A percentile compares a stretch with the other conserved stretches of the same genome.
phyloP scores from a whole-genome alignment of 148 eudicot genomes.

The Cornus florida region DNA sequence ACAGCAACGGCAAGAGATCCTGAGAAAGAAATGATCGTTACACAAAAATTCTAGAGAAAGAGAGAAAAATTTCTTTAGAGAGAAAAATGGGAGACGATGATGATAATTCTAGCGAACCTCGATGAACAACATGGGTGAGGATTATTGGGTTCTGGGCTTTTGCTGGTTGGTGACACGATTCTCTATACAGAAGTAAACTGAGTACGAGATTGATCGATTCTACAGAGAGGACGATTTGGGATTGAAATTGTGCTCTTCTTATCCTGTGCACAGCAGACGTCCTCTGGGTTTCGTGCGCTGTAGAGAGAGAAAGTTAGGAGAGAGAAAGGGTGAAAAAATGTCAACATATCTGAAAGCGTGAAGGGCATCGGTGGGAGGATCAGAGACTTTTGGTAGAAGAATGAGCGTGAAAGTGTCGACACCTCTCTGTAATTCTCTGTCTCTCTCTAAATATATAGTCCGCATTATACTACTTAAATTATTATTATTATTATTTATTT shows the following conservation, averaged over 20 bases:
- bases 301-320: constrained; percentile 5
- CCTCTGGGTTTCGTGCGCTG: background rate
- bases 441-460: background rate
- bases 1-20: constrained; percentile 33
- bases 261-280: background rate
- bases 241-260: background rate
- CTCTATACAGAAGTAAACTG: constrained; percentile 5
- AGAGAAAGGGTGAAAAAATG: constrained; percentile 19
- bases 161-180: constrained; percentile 2
- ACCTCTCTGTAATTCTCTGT: constrained; percentile 1
- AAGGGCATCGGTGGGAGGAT: constrained; percentile 12
- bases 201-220: background rate
- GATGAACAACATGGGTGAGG: constrained; percentile 29
- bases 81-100: background rate
- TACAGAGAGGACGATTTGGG: background rate
- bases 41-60: background rate
- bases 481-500: no score
- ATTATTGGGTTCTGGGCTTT: background rate
- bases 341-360: constrained; percentile 31
- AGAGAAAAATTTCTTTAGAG: no score
- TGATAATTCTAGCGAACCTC: constrained; percentile 28
- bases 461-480: no score
- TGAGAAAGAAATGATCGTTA: constrained; percentile 13
- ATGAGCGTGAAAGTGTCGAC: constrained; percentile 46
- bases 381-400: constrained; percentile 1